Evolutionary conservation across 2,329 filamentous ascomycete genomes (phyloP).

Genomic region (Nectriaceae sp.): DNA sequence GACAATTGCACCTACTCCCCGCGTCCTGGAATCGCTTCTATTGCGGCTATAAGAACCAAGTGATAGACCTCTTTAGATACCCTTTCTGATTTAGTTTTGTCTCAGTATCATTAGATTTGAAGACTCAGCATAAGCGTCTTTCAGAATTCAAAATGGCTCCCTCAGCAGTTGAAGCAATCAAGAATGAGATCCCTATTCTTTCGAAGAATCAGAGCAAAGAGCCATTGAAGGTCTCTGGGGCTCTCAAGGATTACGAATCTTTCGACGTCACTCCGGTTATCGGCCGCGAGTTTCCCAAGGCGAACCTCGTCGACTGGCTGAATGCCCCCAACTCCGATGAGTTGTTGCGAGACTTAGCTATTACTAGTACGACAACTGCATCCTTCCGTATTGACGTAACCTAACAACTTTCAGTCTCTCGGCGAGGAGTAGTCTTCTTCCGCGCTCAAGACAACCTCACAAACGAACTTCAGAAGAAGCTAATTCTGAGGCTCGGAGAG

Average conservation of each 20-base stretch:
- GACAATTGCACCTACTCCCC: no score
- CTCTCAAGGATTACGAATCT: conserved; percentile 51
- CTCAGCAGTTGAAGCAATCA: conserved; percentile 16
- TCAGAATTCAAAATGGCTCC: conserved; percentile 16
- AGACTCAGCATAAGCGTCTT: not conserved
- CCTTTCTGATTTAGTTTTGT: not conserved
- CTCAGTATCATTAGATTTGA: not conserved
- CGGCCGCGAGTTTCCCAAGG: conserved; percentile 60
- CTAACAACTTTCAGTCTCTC: conserved; percentile 53
- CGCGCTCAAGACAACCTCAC: conserved; percentile 62
- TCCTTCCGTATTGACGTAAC: not conserved
- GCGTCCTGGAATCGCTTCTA: no score
- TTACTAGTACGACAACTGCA: conserved; percentile 54
- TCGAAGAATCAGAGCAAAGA: conserved; percentile 27
- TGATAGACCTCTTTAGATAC: not conserved
- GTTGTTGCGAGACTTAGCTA: conserved; percentile 65
- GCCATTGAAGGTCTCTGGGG: conserved; percentile 52
- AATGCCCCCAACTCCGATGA: conserved; percentile 63
- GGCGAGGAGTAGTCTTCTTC: conserved; percentile 71
- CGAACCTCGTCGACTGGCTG: conserved; percentile 62
- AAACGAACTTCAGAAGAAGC: conserved; percentile 65
- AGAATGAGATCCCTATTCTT: conserved; percentile 12
- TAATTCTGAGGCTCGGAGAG: conserved; percentile 62
- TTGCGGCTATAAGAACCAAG: not conserved
- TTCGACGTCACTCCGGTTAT: conserved; percentile 65